These are phyloP conservation scores for Trichothecium sympodiale DNA, from an alignment of 2,329 filamentous ascomycete genomes.

Conservation along the genomic window DNA sequence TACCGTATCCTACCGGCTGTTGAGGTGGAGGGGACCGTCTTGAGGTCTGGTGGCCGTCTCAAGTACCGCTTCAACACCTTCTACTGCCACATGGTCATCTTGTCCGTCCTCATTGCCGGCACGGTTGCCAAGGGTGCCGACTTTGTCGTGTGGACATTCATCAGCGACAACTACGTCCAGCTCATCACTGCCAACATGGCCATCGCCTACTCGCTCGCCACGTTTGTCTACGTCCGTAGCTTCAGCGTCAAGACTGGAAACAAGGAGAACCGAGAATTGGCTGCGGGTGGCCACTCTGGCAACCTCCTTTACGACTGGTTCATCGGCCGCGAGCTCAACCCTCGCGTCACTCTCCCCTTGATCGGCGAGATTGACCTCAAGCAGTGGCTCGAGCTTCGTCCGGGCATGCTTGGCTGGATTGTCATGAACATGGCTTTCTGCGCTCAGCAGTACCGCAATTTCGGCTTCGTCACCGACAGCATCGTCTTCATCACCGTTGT, in stretches of 20 bases:
- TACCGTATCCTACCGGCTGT: slow-evolving; percentile 67
- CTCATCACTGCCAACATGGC: slow-evolving; percentile 74
- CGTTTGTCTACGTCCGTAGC: slow-evolving; percentile 71
- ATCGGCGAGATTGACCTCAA: slow-evolving; percentile 87
- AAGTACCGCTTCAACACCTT: slow-evolving; percentile 76
- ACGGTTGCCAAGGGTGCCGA: slow-evolving; percentile 68
- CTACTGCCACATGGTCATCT: slow-evolving; percentile 60
- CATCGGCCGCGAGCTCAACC: slow-evolving; percentile 92
- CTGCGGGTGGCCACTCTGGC: slow-evolving; percentile 68
- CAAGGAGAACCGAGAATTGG: slow-evolving; percentile 62
- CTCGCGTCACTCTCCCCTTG: slow-evolving; percentile 65
- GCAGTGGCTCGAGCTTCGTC: slow-evolving; percentile 80
- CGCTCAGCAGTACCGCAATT: slow-evolving; percentile 77
- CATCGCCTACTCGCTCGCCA: slow-evolving; percentile 61
- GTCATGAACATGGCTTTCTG: slow-evolving; percentile 76
- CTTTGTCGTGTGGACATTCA: slow-evolving; percentile 84
- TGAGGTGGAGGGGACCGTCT: slow-evolving; percentile 57
- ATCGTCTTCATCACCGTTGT: slow-evolving; percentile 69
- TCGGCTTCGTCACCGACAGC: slow-evolving; percentile 74
- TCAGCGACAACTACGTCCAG: slow-evolving; percentile 82
- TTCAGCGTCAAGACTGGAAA: slow-evolving; percentile 74
- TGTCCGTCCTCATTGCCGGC: slow-evolving; percentile 61
- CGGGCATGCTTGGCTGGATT: slow-evolving; percentile 82
- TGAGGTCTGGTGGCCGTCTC: slow-evolving; percentile 61
- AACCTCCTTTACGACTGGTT: slow-evolving; percentile 94